A percentile compares a stretch with the other conserved stretches of the same genome.
These are phyloP conservation scores for Cydonia oblonga DNA, from an alignment of 331 rosid species.

Conservation along the genomic window DNA sequence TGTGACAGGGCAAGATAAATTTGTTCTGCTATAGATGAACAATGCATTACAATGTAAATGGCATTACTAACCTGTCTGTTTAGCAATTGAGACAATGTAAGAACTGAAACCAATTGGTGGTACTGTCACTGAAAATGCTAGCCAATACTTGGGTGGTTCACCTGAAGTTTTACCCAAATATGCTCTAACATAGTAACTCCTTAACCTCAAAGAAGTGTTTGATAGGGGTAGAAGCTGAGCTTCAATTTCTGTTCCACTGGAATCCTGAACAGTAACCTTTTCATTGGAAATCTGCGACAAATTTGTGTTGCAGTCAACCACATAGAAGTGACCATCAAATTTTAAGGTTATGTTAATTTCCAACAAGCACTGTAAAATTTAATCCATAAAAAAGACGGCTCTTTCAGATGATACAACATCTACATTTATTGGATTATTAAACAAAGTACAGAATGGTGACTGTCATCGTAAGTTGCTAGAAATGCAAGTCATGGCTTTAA, in stretches of 20 bases:
- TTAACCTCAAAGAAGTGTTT: constrained; percentile 16
- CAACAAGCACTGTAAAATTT: not conserved
- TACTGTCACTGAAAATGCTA: constrained; percentile 22
- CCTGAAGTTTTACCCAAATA: constrained; percentile 16
- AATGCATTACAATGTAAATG: not conserved
- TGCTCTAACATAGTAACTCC: constrained; percentile 17
- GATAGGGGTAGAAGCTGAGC: constrained; percentile 24
- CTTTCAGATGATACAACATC: not conserved
- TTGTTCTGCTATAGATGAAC: not conserved
- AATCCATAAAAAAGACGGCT: not conserved
- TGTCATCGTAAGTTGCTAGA: not conserved
- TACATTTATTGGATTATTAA: not conserved
- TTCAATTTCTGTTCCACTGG: constrained; percentile 13
- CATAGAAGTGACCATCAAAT: not conserved
- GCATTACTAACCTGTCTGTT: constrained; percentile 15
- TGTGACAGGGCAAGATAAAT: not conserved
- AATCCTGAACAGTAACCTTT: constrained; percentile 17
- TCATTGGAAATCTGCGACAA: constrained; percentile 16
- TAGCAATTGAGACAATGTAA: constrained; percentile 10
- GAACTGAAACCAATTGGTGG: constrained; percentile 30
- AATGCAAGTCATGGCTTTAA: not conserved
- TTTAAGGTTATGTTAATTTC: not conserved
- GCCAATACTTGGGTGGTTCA: constrained; percentile 15
- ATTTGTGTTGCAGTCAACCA: not conserved
- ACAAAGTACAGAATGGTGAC: not conserved